Conservation (phyloP, 2,329 filamentous ascomycete species). For the Colletotrichum sp. region DNA sequence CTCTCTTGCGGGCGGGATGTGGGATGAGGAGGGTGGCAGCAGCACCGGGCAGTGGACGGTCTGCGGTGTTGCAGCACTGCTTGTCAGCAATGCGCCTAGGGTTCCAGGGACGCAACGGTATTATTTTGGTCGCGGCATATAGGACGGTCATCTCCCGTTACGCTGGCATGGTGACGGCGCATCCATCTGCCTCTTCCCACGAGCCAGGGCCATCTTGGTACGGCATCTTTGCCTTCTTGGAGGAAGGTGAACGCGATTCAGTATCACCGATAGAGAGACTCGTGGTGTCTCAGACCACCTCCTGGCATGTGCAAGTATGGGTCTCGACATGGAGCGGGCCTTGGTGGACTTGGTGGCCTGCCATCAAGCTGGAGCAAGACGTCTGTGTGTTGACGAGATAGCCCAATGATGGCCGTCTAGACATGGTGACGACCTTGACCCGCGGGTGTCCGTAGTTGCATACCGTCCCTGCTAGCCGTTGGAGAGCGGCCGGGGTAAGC, state of each 20-base stretch:
- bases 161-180: background rate
- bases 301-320: conserved; percentile 7
- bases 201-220: background rate
- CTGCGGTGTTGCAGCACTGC: background rate
- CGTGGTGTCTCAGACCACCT: conserved; percentile 10
- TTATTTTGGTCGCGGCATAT: background rate
- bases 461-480: background rate
- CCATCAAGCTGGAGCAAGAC: background rate
- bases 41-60: conserved; percentile 24
- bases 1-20: background rate
- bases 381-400: background rate
- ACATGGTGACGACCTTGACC: background rate
- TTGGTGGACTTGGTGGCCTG: background rate
- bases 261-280: background rate
- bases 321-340: background rate
- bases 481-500: background rate
- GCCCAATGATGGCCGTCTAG: background rate
- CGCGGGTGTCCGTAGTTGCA: background rate
- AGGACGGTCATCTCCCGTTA: background rate
- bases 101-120: background rate
- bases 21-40: conserved; percentile 25
- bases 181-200: background rate
- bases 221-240: background rate
- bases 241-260: background rate
- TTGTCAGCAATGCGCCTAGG: background rate